These are phyloP conservation scores for Aureococcus anophagefferens DNA, from an alignment of 108 stramenopile species.

Conservation along the genomic window DNA sequence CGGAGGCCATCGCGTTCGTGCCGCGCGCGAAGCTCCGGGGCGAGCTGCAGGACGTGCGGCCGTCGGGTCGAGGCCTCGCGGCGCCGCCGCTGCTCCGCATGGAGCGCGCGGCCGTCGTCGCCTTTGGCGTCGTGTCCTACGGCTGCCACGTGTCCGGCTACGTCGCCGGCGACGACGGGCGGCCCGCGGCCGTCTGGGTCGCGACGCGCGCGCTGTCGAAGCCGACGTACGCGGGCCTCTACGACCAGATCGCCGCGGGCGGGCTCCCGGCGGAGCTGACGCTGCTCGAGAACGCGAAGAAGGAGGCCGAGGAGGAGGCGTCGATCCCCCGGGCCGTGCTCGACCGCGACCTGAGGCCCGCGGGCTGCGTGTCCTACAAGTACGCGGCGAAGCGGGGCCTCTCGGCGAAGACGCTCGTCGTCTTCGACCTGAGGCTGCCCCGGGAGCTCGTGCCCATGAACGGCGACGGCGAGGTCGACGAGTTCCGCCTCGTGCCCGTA, in stretches of 20 bases:
- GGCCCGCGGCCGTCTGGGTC: constrained; percentile 11
- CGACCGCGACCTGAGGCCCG: constrained; percentile 11
- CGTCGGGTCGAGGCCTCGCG: background rate
- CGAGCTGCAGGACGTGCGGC: constrained; percentile 1
- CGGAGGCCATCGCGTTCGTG: background rate
- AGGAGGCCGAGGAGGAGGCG: constrained; percentile 30
- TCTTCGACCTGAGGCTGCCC: constrained; percentile 32
- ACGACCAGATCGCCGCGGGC: constrained; percentile 30
- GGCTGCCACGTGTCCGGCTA: constrained; percentile 28
- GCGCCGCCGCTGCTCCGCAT: background rate
- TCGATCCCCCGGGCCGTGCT: constrained; percentile 15
- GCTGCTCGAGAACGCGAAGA: constrained; percentile 19
- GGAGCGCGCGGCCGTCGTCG: constrained; percentile 22
- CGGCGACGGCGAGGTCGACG: constrained; percentile 36
- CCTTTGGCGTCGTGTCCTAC: constrained; percentile 23
- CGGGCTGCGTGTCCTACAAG: constrained; percentile 20
- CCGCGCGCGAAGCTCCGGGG: background rate
- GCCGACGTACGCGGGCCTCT: constrained; percentile 28
- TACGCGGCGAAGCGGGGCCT: constrained; percentile 28
- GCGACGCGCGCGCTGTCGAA: constrained; percentile 27
- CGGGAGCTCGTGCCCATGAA: constrained; percentile 25
- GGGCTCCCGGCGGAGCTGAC: constrained; percentile 27
- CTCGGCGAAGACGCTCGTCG: constrained; percentile 28
- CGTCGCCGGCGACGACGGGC: constrained; percentile 16
- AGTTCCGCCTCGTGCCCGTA: constrained; percentile 19